Evolutionary conservation across 176 grass and related monocot genomes (phyloP), one percentile per base, ranked within the genome.

Genomic region (Microstegium vimineum): DNA sequence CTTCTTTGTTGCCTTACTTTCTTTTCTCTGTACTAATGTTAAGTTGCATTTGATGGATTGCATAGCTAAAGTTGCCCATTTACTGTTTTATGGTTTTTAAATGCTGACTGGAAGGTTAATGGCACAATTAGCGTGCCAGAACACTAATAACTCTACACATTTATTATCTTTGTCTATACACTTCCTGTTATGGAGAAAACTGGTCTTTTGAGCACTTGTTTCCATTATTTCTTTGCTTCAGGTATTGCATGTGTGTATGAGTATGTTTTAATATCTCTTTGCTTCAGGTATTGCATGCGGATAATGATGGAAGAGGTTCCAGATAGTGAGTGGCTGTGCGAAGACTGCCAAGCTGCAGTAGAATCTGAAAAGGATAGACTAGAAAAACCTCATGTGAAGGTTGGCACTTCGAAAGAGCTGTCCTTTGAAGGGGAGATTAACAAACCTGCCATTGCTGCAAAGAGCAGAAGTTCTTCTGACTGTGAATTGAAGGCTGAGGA

Each of bases 251-350:
- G 17, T 5, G 72, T 0, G 3, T 2, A 56, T 16, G 20, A 65
- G 11, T 77, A 47, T 17, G 52, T 60, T 69, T 69, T 18, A 38
- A 42, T 82, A 16, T 84, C 9, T 80, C 78, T 86, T 76, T 90
- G 81, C 40, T 84, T 56, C 80, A 99, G 96, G 84, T 99, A 99
- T 71, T 99, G 96, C 74, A 99, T 99, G 91, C 83, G 74, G 52
- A 61, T 87, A 60, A 91, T 86, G 87, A 84, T 92, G 91, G 75
- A 93, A 82, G 85, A 94, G 33, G 85, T 95, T 92, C 96, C 93
- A 69, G 87, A 91, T 76, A 78, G 87, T 78, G 85, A 89, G 25
- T 99, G 96, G 96, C 76, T 94, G 52, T 99, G 96, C 74, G 96
- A 99, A 99, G 91, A 94, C 83, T 99, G 96, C 61, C 79, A 95